phyloP scores from a whole-genome alignment of 2,329 filamentous ascomycete species.

The Leptographium radiaticola region DNA sequence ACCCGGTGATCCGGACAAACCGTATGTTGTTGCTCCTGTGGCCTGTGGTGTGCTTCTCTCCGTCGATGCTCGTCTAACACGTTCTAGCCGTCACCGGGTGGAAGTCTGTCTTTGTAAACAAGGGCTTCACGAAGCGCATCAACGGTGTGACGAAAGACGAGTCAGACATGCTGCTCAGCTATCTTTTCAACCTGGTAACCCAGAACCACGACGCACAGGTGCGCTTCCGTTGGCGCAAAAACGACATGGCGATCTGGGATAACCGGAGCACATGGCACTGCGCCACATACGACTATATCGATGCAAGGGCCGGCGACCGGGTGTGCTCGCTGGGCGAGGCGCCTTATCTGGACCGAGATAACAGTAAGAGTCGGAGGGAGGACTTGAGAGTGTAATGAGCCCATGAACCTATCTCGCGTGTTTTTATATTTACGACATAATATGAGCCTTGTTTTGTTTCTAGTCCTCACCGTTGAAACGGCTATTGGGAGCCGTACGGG shows the following conservation, averaged over 20 bases:
- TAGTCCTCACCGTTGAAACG: not conserved
- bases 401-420: not conserved
- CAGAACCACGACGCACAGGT: conserved; percentile 46
- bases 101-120: conserved; percentile 40
- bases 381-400: not conserved
- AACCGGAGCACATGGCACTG: conserved; percentile 39
- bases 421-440: not conserved
- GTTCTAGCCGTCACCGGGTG: conserved; percentile 36
- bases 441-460: not conserved
- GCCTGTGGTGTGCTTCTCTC: not conserved
- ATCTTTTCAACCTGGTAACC: conserved; percentile 33
- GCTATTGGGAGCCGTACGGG: not conserved
- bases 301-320: conserved; percentile 27
- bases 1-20: conserved; percentile 46
- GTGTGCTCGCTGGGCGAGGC: conserved; percentile 29
- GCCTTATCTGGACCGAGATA: conserved; percentile 26
- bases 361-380: conserved; percentile 11
- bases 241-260: conserved; percentile 53
- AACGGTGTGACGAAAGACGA: conserved; percentile 41
- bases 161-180: conserved; percentile 35
- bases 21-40: conserved; percentile 15
- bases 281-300: conserved; percentile 48
- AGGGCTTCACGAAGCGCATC: conserved; percentile 39
- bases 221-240: conserved; percentile 37
- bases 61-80: not conserved